These are phyloP conservation scores for Arachis monticola DNA, from an alignment of 331 rosid genomes.

Conservation along the genomic window DNA sequence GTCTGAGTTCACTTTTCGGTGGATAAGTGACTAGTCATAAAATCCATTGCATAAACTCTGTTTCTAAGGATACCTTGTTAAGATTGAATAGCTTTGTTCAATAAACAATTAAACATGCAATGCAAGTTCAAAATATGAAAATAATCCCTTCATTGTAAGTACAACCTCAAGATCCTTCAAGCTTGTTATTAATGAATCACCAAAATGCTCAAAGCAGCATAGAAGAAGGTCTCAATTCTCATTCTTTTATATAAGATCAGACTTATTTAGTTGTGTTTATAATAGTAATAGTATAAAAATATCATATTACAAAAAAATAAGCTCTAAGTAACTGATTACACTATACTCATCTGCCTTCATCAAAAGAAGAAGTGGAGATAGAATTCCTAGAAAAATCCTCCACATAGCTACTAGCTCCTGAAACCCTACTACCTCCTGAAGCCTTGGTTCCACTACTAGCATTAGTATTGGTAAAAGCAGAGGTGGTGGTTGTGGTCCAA, in stretches of 20 bases:
- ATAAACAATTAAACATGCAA: no score
- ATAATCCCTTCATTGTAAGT: neutral
- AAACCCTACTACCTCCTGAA: slow-evolving; percentile 57
- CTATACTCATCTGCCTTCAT: slow-evolving; percentile 69
- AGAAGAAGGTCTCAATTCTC: neutral
- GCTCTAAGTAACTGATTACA: neutral
- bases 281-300: neutral
- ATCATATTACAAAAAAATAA: neutral
- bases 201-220: neutral
- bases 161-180: neutral
- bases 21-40: no score
- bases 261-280: neutral
- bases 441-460: slow-evolving; percentile 56
- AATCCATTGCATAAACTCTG: no score
- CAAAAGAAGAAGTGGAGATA: slow-evolving; percentile 74
- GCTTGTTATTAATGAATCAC: neutral
- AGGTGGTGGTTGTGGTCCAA: slow-evolving; percentile 59
- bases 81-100: no score
- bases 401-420: slow-evolving; percentile 58
- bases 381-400: slow-evolving; percentile 87
- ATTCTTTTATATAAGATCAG: neutral
- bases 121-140: neutral
- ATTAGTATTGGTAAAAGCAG: slow-evolving; percentile 60
- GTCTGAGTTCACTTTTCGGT: no score
- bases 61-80: no score